A percentile compares a stretch with the other conserved stretches of the same genome.
Evolutionary conservation across 2,329 filamentous ascomycete genomes (phyloP).

Genomic region (Elsinoe ampelina): DNA sequence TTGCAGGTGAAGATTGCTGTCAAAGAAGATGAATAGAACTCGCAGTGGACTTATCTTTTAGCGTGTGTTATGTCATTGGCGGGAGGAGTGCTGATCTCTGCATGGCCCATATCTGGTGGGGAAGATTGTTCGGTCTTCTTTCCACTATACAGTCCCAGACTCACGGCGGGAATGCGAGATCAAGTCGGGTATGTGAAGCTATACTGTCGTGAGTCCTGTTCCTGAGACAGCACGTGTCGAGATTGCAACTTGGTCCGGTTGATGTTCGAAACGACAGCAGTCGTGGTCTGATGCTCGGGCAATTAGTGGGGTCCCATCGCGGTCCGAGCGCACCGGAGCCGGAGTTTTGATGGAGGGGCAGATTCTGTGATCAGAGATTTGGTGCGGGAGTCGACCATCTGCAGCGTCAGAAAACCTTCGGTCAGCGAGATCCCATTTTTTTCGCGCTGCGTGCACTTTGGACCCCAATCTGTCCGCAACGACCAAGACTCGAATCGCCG

Average conservation of each 20-base stretch:
- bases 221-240: no score
- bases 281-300: not conserved
- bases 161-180: not conserved
- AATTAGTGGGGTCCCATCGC: not conserved
- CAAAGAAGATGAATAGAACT: not conserved
- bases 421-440: conserved; percentile 1
- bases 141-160: no score
- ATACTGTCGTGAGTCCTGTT: no score
- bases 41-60: conserved; percentile 9
- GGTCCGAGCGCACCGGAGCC: no score
- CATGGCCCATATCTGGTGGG: no score
- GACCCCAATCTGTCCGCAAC: not conserved
- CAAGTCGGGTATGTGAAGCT: no score
- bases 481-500: not conserved
- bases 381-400: no score
- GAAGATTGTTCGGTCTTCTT: no score
- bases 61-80: conserved; percentile 8
- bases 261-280: not conserved
- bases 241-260: no score
- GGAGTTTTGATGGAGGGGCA: no score
- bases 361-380: not conserved
- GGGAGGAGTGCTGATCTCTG: conserved; percentile 4
- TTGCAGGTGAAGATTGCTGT: not conserved
- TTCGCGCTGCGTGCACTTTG: not conserved
- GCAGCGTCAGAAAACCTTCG: not conserved